Conservation (phyloP, 305 asterid genomes). For the Fraxinus dipetala region DNA sequence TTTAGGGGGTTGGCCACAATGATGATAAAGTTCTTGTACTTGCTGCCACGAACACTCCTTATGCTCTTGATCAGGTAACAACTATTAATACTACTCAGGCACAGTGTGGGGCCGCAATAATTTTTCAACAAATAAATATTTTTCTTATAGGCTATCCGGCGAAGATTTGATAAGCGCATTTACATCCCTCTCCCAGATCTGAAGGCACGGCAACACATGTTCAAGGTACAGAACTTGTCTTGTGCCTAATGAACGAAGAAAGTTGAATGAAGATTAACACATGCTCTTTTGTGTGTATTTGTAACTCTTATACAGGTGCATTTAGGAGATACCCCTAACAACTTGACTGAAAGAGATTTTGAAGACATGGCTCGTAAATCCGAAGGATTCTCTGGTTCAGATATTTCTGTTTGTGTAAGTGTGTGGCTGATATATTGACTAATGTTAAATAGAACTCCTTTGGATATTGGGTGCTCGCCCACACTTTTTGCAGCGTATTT, state of each 20-base stretch:
- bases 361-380: slow-evolving; percentile 76
- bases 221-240: slow-evolving; percentile 53
- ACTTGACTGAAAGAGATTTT: slow-evolving; percentile 76
- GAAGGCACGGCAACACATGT: slow-evolving; percentile 96
- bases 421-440: slow-evolving; percentile 3
- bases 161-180: slow-evolving; percentile 94
- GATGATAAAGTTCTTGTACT: slow-evolving; percentile 98
- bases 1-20: slow-evolving; percentile 90
- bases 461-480: not conserved
- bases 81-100: not conserved
- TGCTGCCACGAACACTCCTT: slow-evolving; percentile 98
- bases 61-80: slow-evolving; percentile 85
- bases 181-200: slow-evolving; percentile 91
- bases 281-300: slow-evolving; percentile 12
- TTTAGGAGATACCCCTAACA: slow-evolving; percentile 94
- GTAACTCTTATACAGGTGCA: slow-evolving; percentile 63
- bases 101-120: not conserved
- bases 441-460: not conserved
- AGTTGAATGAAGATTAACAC: slow-evolving; percentile 5
- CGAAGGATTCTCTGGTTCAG: slow-evolving; percentile 97
- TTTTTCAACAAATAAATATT: slow-evolving; percentile 1
- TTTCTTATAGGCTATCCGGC: slow-evolving; percentile 68
- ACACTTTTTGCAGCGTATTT: not conserved
- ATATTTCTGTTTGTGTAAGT: slow-evolving; percentile 91
- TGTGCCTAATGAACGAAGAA: slow-evolving; percentile 19